phyloP scores from a whole-genome alignment of 2,329 filamentous ascomycete genomes.

The Hymenoscyphus albidus region DNA sequence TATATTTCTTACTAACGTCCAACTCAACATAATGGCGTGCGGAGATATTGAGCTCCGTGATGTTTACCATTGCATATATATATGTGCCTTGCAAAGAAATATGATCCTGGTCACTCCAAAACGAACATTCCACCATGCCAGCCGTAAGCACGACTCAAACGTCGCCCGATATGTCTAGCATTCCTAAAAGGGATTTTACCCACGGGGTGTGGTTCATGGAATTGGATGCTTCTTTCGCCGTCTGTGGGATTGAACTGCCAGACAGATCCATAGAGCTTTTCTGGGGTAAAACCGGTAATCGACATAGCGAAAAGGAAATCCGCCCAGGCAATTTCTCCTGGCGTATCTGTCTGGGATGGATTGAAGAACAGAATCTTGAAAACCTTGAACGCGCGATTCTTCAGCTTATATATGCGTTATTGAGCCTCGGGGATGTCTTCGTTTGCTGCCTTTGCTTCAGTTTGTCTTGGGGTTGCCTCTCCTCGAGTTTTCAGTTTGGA shows the following conservation, averaged over 20 bases:
- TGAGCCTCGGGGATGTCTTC: neutral
- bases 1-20: too few relatives aligned
- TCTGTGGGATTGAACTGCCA: constrained; percentile 52
- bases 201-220: constrained; percentile 57
- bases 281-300: constrained; percentile 45
- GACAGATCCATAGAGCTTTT: constrained; percentile 58
- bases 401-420: constrained; percentile 32
- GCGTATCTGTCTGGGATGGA: constrained; percentile 35
- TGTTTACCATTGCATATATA: too few relatives aligned
- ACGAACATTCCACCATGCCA: constrained; percentile 47
- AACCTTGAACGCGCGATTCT: constrained; percentile 40
- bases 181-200: constrained; percentile 47
- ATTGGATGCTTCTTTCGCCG: constrained; percentile 49
- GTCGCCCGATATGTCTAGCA: constrained; percentile 46
- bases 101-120: constrained; percentile 14
- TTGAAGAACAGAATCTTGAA: constrained; percentile 42
- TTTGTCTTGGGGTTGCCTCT: neutral
- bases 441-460: neutral
- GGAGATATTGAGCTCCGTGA: too few relatives aligned
- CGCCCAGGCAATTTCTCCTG: constrained; percentile 49
- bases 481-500: neutral
- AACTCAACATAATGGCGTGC: too few relatives aligned
- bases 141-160: constrained; percentile 48
- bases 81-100: neutral
- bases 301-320: constrained; percentile 52